These are phyloP conservation scores for Gossypium laxum DNA, from an alignment of 441 rosid species.

Conservation along the genomic window DNA sequence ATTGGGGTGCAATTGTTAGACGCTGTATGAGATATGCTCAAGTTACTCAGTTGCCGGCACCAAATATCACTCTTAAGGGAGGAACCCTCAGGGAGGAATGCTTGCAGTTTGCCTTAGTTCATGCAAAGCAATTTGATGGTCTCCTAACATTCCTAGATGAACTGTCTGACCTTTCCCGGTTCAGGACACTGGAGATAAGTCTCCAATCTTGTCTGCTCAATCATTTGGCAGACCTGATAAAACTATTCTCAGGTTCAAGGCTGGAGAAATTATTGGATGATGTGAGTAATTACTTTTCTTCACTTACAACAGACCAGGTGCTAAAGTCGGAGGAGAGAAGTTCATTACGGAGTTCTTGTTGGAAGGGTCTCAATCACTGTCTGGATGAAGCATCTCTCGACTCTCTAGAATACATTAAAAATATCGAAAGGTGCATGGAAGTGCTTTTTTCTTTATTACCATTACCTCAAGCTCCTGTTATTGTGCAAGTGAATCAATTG, in stretches of 20 bases:
- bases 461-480: constrained; percentile 25
- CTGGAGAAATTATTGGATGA: constrained; percentile 62
- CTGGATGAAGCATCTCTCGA: constrained; percentile 59
- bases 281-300: constrained; percentile 38
- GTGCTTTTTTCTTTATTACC: constrained; percentile 58
- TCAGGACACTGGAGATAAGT: constrained; percentile 49
- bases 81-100: constrained; percentile 61
- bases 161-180: constrained; percentile 61
- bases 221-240: constrained; percentile 51
- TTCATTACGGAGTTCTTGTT: constrained; percentile 51
- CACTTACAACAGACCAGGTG: constrained; percentile 32
- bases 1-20: constrained; percentile 72
- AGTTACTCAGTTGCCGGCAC: constrained; percentile 22
- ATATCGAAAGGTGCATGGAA: constrained; percentile 60
- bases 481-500: constrained; percentile 19
- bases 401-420: constrained; percentile 40
- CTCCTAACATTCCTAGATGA: constrained; percentile 69
- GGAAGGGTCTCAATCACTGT: constrained; percentile 71
- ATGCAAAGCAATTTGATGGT: constrained; percentile 55
- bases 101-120: constrained; percentile 53
- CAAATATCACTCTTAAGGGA: constrained; percentile 31
- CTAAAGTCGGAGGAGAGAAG: constrained; percentile 38
- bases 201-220: constrained; percentile 54
- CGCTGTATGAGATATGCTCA: constrained; percentile 70
- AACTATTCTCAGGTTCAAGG: constrained; percentile 70